phyloP scores from a whole-genome alignment of 192 early-diverging fungal genomes.

The Tieghemiomyces parasiticus region DNA sequence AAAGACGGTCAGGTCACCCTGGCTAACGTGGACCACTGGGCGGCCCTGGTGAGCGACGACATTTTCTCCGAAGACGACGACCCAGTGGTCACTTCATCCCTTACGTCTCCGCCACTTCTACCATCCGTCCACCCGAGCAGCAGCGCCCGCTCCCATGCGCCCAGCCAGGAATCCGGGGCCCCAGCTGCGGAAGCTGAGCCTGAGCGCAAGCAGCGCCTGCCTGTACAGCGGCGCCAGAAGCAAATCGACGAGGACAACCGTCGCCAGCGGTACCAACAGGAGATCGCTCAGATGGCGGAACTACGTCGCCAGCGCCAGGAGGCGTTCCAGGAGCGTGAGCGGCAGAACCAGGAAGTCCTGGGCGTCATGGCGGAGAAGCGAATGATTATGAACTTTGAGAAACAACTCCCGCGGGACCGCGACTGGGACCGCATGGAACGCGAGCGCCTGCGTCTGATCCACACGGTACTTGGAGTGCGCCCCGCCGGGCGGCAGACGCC shows the following conservation, averaged over 20 bases:
- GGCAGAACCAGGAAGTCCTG: background rate
- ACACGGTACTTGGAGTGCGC: background rate
- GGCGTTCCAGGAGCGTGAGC: background rate
- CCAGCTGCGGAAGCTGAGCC: background rate
- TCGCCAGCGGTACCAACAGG: background rate
- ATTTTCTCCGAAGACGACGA: too few relatives aligned
- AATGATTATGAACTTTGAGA: background rate
- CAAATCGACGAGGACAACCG: slow-evolving; percentile 7
- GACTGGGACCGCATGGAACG: slow-evolving; percentile 1
- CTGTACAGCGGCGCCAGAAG: slow-evolving; percentile 5
- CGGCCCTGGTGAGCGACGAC: slow-evolving; percentile 3
- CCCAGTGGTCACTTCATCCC: too few relatives aligned
- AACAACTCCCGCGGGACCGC: background rate
- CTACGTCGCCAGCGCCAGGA: background rate
- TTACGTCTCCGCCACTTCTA: too few relatives aligned
- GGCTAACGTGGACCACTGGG: slow-evolving; percentile 11
- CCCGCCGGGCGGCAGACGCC: background rate
- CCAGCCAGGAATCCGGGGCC: too few relatives aligned
- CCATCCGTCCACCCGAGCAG: too few relatives aligned
- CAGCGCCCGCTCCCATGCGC: too few relatives aligned
- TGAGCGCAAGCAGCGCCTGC: background rate
- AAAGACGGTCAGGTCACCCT: too few relatives aligned
- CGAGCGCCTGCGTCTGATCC: background rate
- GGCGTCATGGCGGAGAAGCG: slow-evolving; percentile 3
- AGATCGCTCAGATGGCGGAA: background rate